These are phyloP conservation scores for Scheffersomyces insectosa DNA, from an alignment of 1,139 yeast species.

Conservation along the genomic window DNA sequence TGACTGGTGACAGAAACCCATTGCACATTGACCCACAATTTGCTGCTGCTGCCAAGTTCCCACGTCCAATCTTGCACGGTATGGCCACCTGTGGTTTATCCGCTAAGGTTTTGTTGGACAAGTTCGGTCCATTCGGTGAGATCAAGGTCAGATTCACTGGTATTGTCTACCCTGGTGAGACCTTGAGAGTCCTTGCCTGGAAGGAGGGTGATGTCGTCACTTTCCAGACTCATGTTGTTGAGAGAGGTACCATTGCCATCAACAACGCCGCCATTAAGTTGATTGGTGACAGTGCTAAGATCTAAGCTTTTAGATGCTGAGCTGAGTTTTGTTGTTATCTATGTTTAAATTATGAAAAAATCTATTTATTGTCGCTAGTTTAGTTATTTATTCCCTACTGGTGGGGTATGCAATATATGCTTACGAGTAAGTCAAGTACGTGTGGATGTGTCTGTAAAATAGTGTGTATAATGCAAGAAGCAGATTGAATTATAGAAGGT, in stretches of 20 bases:
- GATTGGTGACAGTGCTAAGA: slow-evolving; percentile 42
- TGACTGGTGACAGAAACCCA: slow-evolving; percentile 94
- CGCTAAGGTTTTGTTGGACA: slow-evolving; percentile 73
- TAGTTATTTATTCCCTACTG: neutral
- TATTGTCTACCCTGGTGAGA: slow-evolving; percentile 96
- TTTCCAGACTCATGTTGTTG: slow-evolving; percentile 83
- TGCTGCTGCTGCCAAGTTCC: slow-evolving; percentile 88
- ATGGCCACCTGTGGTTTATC: slow-evolving; percentile 84
- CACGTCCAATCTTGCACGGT: slow-evolving; percentile 89
- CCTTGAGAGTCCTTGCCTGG: slow-evolving; percentile 83
- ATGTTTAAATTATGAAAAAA: neutral
- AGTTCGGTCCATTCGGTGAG: slow-evolving; percentile 81
- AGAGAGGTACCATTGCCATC: slow-evolving; percentile 77
- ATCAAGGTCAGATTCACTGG: slow-evolving; percentile 90
- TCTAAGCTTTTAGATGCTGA: slow-evolving; percentile 20
- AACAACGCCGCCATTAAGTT: slow-evolving; percentile 87
- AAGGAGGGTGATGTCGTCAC: slow-evolving; percentile 65
- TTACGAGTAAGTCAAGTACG: slow-evolving; percentile 1
- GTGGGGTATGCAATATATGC: neutral
- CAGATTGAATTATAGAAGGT: no score
- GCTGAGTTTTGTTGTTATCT: neutral
- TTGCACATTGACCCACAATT: slow-evolving; percentile 90
- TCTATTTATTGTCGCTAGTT: neutral
- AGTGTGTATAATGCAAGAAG: no score
- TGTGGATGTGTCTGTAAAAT: no score